Evolutionary conservation across 2,329 filamentous ascomycete genomes (phyloP), one percentile per base, ranked within the genome.

Genomic region (Alternaria angustiovoidea): DNA sequence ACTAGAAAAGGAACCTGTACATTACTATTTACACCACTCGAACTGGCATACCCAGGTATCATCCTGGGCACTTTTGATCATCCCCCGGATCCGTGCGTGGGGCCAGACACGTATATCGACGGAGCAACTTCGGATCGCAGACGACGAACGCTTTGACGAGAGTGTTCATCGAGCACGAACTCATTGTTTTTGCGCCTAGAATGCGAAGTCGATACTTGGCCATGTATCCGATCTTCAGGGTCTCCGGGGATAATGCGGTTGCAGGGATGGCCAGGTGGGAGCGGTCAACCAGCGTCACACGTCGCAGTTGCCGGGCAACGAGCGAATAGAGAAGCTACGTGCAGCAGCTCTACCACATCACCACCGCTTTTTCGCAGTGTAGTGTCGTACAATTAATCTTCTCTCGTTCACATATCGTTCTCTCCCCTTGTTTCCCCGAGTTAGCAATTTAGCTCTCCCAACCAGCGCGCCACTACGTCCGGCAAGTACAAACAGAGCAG

Each of bases 311-410:
- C 65, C 60, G 62, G 64, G 67, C 61, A 66, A 73, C 69, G 44
- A 61, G 47, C 69, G 68, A 71, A 66, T 70, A 62, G 63, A 63
- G 63, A 39, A 58, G 68, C 68, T 69, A 71, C 64, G 66, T 68
- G 46, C 51, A 55, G 66, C 57, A 65, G 61, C 59, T 65, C 69
- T 62, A 70, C 71, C 62, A 69, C 65, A 65, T 68, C 68, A 72
- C 70, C 71, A 75, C 74, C 70, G 70, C 71, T 47, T 66, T 54
- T 69, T 63, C 62, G 52, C 60, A 62, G 62, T 65, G 57, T 44
- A 41, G 58, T 46, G 54, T 62, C 52, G 63, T 62, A 49, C 54
- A 58, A 47, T 57, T 56, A 41, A 56, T 42, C 32, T 51, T 60
- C 54, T 18, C 26, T 47, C 36, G 39, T 41, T 59, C 54, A 42